These are phyloP conservation scores for Macroventuria anomochaeta DNA, from an alignment of 2,329 filamentous ascomycete species.

Conservation along the genomic window DNA sequence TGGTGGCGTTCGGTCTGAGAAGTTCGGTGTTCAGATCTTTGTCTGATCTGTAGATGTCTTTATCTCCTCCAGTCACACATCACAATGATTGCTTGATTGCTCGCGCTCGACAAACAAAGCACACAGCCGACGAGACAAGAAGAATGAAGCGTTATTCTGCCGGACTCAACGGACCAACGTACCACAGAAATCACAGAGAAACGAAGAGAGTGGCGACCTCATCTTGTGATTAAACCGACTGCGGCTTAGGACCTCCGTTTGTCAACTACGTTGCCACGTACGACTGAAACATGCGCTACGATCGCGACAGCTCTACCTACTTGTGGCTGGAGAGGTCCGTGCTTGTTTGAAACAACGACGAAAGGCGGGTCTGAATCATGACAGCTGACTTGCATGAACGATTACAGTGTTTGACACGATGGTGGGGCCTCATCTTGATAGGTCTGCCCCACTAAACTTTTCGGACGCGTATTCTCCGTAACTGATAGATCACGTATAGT, in stretches of 20 bases:
- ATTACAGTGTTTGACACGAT: constrained; percentile 4
- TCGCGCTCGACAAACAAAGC: not conserved
- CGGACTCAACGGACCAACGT: no score
- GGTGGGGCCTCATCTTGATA: not conserved
- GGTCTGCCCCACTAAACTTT: not conserved
- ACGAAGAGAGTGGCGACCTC: no score
- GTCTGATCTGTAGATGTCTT: not conserved
- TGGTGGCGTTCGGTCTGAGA: not conserved
- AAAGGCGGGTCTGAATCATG: constrained; percentile 1
- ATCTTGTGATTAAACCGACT: no score
- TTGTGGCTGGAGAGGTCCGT: not conserved
- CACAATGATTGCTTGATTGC: not conserved
- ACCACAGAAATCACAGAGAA: no score
- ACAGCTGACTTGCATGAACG: constrained; percentile 10
- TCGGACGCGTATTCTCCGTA: not conserved
- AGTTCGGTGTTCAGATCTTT: not conserved
- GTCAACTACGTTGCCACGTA: no score
- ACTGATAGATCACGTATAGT: not conserved
- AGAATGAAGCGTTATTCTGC: not conserved
- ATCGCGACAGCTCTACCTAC: no score
- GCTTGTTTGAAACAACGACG: constrained; percentile 1
- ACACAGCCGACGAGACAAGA: not conserved
- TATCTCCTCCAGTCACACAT: not conserved
- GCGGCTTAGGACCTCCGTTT: no score
- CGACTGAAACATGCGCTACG: no score